Percentiles rank a stretch among this genome's conserved stretches.
Evolutionary conservation across 2,329 filamentous ascomycete species (phyloP).

Genomic region (Aspergillus phoenicis): DNA sequence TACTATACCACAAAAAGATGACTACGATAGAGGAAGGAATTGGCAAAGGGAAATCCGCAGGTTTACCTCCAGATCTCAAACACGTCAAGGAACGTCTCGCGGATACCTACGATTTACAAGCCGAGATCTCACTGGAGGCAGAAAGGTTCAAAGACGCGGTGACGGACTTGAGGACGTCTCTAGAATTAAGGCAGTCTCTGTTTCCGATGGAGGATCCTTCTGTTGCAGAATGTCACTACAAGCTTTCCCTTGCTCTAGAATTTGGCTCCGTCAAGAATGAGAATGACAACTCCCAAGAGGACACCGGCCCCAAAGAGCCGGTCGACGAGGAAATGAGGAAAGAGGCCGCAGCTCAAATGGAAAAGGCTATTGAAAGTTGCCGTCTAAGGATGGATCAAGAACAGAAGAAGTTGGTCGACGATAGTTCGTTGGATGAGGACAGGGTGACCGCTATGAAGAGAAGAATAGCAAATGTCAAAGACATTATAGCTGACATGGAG

Average conservation of each 20-base stretch:
- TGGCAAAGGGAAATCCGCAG: slow-evolving; percentile 53
- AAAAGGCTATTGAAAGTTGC: slow-evolving; percentile 62
- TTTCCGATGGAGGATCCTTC: slow-evolving; percentile 80
- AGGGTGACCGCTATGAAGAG: slow-evolving; percentile 45
- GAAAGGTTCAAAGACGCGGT: slow-evolving; percentile 91
- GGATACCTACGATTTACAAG: slow-evolving; percentile 90
- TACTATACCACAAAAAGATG: slow-evolving; percentile 61
- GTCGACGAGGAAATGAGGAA: slow-evolving; percentile 59
- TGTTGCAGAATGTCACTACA: slow-evolving; percentile 93
- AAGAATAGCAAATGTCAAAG: slow-evolving; percentile 60
- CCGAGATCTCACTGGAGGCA: slow-evolving; percentile 96
- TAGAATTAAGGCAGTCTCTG: slow-evolving; percentile 76
- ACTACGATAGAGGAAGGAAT: slow-evolving; percentile 50
- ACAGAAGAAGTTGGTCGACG: slow-evolving; percentile 45
- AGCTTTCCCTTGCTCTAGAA: slow-evolving; percentile 90
- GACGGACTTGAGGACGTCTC: slow-evolving; percentile 74
- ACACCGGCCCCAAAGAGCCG: slow-evolving; percentile 42
- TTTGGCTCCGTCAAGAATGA: slow-evolving; percentile 75
- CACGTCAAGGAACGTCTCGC: slow-evolving; percentile 83
- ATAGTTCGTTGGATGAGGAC: slow-evolving; percentile 45
- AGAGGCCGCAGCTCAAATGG: slow-evolving; percentile 62
- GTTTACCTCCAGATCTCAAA: slow-evolving; percentile 45
- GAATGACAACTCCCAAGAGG: slow-evolving; percentile 32
- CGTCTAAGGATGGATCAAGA: slow-evolving; percentile 58
- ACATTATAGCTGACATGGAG: slow-evolving; percentile 64